phyloP scores from a whole-genome alignment of 306 rosid species.

The Gillenia trifoliata region DNA sequence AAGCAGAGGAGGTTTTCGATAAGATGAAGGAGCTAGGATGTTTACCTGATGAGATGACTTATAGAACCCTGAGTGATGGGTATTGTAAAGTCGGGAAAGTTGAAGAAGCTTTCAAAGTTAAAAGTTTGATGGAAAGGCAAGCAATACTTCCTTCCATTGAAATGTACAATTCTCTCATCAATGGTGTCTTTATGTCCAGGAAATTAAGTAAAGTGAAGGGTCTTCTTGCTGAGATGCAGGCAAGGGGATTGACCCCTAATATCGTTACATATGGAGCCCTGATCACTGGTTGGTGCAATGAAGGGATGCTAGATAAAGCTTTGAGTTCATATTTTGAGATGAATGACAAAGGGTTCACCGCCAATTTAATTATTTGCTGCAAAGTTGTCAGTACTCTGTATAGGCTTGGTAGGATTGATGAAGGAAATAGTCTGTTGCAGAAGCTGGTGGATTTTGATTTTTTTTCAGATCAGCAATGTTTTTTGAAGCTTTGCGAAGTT shows the following conservation, averaged over 20 bases:
- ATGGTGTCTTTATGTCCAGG: slow-evolving; percentile 56
- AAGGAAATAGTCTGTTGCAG: slow-evolving; percentile 63
- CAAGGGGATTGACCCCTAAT: slow-evolving; percentile 53
- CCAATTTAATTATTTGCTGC: slow-evolving; percentile 56
- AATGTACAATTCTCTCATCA: slow-evolving; percentile 81
- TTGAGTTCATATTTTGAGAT: slow-evolving; percentile 58
- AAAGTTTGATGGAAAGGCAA: slow-evolving; percentile 52
- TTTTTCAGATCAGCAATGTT: slow-evolving; percentile 27
- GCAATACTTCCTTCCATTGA: slow-evolving; percentile 48
- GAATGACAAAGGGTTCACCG: slow-evolving; percentile 54
- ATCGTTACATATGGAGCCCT: slow-evolving; percentile 70
- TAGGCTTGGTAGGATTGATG: slow-evolving; percentile 51
- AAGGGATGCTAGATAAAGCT: slow-evolving; percentile 68
- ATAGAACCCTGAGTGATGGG: slow-evolving; percentile 61
- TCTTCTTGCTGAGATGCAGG: slow-evolving; percentile 64
- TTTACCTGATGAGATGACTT: slow-evolving; percentile 66
- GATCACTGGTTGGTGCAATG: slow-evolving; percentile 80
- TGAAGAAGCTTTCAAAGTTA: slow-evolving; percentile 58
- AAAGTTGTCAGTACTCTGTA: slow-evolving; percentile 74
- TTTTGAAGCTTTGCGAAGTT: slow-evolving; percentile 24
- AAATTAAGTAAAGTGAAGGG: slow-evolving; percentile 35
- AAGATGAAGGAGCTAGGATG: slow-evolving; percentile 78
- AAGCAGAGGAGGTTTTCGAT: slow-evolving; percentile 55
- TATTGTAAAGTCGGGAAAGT: slow-evolving; percentile 62
- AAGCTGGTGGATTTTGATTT: slow-evolving; percentile 55